Evolutionary conservation across 2,329 filamentous ascomycete genomes (phyloP), one percentile per base, ranked within the genome.

Genomic region (Claviceps humidiphila): DNA sequence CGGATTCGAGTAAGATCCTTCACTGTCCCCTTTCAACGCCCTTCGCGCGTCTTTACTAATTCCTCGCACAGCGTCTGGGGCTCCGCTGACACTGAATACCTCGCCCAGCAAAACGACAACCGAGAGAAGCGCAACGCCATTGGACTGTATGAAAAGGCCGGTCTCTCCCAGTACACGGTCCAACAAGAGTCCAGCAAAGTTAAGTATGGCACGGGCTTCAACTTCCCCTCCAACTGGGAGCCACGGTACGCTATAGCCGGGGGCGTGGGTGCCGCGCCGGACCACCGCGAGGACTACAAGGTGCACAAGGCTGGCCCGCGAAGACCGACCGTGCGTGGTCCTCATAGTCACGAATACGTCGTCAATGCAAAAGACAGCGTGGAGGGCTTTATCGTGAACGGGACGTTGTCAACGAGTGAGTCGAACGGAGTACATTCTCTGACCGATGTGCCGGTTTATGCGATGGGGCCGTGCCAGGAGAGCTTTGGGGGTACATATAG

Each of bases 141-240:
- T 49, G 87, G 87, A 53, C 74, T 76, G 34, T 93, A 94, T 72
- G 71, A 80, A 58, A 74, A 82, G 60, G 87, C 86, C 0, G 88
- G 88, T n/a, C 71, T 84, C 11, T 87, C 82, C 0, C 84, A 89
- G 66, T 94, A 94, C 75, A 81, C 78, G 4, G 71, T 3, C 8
- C 43, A 78, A 42, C 71, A 74, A 30, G 26, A 30, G 51, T 68
- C 71, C 57, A 68, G 72, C 40, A 76, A 77, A 54, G 75, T 85
- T 57, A 78, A 79, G 53, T 91, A 91, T 73, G 77, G 76, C 59
- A 85, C 86, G 24, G 84, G 84, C 50, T 74, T 80, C 59, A 79
- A 86, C 71, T 94, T 93, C 74, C 88, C 88, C 22, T 74, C 78
- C 56, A 89, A 88, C 72, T 93, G 88, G 87, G 84, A 87, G 64